phyloP scores from a whole-genome alignment of 139 green algal genomes.

The Penium margaritaceum region DNA sequence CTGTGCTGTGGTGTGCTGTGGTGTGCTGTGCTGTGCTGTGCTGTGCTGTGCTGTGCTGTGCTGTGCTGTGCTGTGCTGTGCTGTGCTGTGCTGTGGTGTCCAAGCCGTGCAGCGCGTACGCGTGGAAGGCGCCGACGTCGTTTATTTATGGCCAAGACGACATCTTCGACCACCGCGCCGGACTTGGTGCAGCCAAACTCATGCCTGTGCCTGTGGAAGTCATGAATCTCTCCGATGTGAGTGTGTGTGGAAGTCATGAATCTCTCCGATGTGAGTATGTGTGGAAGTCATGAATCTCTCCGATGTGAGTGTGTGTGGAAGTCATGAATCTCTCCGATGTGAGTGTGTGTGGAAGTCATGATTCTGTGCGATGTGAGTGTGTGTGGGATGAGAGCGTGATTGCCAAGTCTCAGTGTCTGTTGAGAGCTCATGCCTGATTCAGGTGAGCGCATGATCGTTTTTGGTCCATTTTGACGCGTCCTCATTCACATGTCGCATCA shows the following conservation, averaged over 20 bases:
- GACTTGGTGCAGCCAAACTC: neutral
- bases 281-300: neutral
- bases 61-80: no score
- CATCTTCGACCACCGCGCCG: conserved; percentile 38
- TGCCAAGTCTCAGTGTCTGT: neutral
- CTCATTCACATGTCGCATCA: neutral
- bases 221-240: neutral
- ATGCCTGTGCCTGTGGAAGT: conserved; percentile 6
- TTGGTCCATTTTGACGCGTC: neutral
- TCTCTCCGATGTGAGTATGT: conserved; percentile 5
- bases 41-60: no score
- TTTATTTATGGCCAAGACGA: conserved; percentile 47
- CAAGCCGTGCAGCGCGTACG: neutral
- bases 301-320: neutral
- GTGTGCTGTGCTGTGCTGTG: no score
- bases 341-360: neutral
- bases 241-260: neutral
- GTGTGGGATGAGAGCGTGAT: neutral
- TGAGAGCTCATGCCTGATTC: neutral
- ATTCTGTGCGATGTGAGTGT: neutral
- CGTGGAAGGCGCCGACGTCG: conserved; percentile 31
- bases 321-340: neutral
- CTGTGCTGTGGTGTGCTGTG: no score
- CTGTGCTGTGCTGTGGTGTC: neutral
- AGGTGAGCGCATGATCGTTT: no score